Percentiles rank a stretch among this genome's conserved stretches.
Evolutionary conservation across 2,329 filamentous ascomycete genomes (phyloP).

Genomic region (Fusarium sp.): DNA sequence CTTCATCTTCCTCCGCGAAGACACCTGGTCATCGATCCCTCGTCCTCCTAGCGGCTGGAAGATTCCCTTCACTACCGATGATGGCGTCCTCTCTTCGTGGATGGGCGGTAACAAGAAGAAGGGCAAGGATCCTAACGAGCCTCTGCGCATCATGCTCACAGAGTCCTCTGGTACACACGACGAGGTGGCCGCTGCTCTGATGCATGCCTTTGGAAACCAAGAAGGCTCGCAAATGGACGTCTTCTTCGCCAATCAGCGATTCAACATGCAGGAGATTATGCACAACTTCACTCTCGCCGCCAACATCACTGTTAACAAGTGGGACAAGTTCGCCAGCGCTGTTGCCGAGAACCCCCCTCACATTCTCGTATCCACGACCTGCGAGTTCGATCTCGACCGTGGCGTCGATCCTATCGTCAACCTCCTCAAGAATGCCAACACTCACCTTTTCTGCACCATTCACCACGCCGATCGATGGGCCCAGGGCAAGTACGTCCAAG

Average conservation of each 20-base stretch:
- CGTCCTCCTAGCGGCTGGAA: conserved; percentile 40
- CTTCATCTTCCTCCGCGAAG: conserved; percentile 40
- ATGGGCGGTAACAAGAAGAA: conserved; percentile 26
- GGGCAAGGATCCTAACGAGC: conserved; percentile 28
- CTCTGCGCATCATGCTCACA: conserved; percentile 46
- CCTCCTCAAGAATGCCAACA: conserved; percentile 40
- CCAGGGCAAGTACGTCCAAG: conserved; percentile 41
- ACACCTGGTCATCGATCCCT: conserved; percentile 43
- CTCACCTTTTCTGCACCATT: conserved; percentile 49
- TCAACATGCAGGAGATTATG: conserved; percentile 48
- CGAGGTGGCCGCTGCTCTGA: conserved; percentile 48
- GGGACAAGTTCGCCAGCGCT: conserved; percentile 33
- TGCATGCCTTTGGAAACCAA: conserved; percentile 47
- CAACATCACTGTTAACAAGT: conserved; percentile 34
- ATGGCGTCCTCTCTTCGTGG: conserved; percentile 44
- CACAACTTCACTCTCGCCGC: conserved; percentile 45
- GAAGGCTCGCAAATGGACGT: conserved; percentile 40
- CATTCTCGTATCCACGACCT: conserved; percentile 50
- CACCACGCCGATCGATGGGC: conserved; percentile 50
- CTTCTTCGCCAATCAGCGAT: conserved; percentile 47
- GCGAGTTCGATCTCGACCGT: conserved; percentile 47
- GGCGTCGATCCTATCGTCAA: conserved; percentile 35
- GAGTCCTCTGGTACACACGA: conserved; percentile 50
- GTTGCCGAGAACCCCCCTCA: conserved; percentile 39
- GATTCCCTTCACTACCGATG: conserved; percentile 47